Percentiles rank a stretch among this genome's conserved stretches.
Evolutionary conservation across 805 yeast genomes (phyloP).

Genomic region (Dipodascopsis uninucleata): DNA sequence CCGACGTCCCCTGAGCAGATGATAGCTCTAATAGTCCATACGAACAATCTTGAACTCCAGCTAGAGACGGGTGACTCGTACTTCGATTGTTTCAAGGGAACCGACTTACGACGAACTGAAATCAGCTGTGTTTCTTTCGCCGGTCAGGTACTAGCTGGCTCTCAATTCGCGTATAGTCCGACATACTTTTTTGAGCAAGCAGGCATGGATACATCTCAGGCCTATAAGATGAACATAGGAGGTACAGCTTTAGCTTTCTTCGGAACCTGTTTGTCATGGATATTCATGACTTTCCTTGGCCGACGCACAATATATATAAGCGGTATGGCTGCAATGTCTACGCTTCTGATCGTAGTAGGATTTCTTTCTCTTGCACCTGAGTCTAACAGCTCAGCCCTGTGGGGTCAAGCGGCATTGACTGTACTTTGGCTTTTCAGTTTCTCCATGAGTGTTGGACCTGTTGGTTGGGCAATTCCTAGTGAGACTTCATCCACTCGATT

Average conservation of each 20-base stretch:
- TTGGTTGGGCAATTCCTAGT: slow-evolving; percentile 42
- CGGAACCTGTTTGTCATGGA: slow-evolving; percentile 38
- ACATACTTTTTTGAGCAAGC: slow-evolving; percentile 39
- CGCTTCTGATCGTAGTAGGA: slow-evolving; percentile 24
- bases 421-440: slow-evolving; percentile 46
- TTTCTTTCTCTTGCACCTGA: slow-evolving; percentile 15
- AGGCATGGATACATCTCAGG: slow-evolving; percentile 16
- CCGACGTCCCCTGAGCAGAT: neutral
- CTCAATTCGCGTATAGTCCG: slow-evolving; percentile 37
- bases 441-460: slow-evolving; percentile 46
- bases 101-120: slow-evolving; percentile 24
- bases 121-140: slow-evolving; percentile 38
- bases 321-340: slow-evolving; percentile 16
- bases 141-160: slow-evolving; percentile 7
- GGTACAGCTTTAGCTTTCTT: slow-evolving; percentile 39
- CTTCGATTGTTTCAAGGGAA: slow-evolving; percentile 13
- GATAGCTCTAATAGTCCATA: slow-evolving; percentile 13
- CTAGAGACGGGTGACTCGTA: too few species aligned
- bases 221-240: slow-evolving; percentile 7
- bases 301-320: slow-evolving; percentile 21
- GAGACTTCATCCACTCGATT: slow-evolving; percentile 44
- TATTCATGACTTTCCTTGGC: slow-evolving; percentile 4
- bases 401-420: slow-evolving; percentile 43
- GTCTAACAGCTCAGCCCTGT: slow-evolving; percentile 21
- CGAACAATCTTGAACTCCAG: slow-evolving; percentile 9